These are phyloP conservation scores for Carex pumila DNA, from an alignment of 176 grass and related monocot genomes.

Conservation along the genomic window DNA sequence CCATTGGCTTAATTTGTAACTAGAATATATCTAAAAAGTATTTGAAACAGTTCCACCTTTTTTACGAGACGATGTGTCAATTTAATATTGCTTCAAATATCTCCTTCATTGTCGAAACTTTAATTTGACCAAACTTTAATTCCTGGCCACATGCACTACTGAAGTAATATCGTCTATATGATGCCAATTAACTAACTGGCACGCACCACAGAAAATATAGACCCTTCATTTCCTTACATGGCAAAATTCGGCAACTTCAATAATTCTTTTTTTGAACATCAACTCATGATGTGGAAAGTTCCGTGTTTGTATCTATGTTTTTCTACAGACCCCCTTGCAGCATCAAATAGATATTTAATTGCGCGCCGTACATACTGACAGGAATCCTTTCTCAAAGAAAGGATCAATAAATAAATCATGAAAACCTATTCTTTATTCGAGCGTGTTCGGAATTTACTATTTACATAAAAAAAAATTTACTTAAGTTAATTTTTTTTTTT, in stretches of 20 bases:
- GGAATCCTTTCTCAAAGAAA: not conserved
- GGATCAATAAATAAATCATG: not conserved
- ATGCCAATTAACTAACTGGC: not conserved
- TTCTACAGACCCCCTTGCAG: not conserved
- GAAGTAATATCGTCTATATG: not conserved
- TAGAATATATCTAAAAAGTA: not conserved
- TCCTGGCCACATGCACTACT: not conserved
- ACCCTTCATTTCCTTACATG: not conserved
- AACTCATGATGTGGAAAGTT: not conserved
- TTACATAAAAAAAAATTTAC: too few species aligned
- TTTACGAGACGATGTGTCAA: too few species aligned
- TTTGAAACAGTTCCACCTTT: not conserved
- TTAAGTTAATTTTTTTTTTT: too few species aligned
- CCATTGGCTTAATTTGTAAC: not conserved
- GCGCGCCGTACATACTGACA: too few species aligned
- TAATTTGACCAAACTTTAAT: not conserved
- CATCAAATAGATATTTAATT: not conserved
- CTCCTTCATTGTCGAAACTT: not conserved
- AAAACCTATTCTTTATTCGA: not conserved
- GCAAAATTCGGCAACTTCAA: not conserved
- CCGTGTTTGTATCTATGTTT: not conserved
- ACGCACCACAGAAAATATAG: not conserved
- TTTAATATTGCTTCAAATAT: not conserved
- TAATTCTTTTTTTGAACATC: not conserved
- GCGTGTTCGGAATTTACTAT: too few species aligned